Conservation (phyloP, 2,329 filamentous ascomycete genomes). For the Aspergillus brunneoviolaceus region DNA sequence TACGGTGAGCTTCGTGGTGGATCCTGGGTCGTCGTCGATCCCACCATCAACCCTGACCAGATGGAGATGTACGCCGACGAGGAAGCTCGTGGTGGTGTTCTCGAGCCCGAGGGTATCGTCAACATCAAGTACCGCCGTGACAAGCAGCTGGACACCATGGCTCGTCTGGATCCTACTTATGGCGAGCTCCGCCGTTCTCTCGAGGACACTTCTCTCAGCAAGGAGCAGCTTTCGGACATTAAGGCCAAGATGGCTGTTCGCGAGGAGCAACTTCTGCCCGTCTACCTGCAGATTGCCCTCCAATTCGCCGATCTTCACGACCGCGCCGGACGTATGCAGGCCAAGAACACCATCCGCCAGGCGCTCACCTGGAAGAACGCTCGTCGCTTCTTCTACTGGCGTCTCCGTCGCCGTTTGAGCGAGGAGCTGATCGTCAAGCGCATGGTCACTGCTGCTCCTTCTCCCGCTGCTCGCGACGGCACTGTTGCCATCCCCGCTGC, state of each 20-base stretch:
- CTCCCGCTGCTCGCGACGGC: constrained; percentile 37
- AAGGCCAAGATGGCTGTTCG: constrained; percentile 81
- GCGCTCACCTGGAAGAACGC: constrained; percentile 82
- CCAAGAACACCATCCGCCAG: constrained; percentile 89
- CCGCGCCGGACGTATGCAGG: constrained; percentile 94
- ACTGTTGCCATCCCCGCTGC: constrained; percentile 45
- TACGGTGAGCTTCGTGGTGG: constrained; percentile 96
- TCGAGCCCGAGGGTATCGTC: constrained; percentile 97
- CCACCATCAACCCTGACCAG: constrained; percentile 90
- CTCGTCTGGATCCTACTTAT: constrained; percentile 83
- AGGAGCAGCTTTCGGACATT: constrained; percentile 73
- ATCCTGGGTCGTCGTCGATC: constrained; percentile 98
- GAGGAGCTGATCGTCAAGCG: constrained; percentile 96
- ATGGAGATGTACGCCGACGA: constrained; percentile 99
- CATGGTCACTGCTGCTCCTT: constrained; percentile 57
- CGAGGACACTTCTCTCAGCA: constrained; percentile 63
- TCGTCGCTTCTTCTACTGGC: constrained; percentile 99
- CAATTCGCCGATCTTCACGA: constrained; percentile 98
- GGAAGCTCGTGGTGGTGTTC: constrained; percentile 91
- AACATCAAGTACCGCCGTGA: constrained; percentile 98
- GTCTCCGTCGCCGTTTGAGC: constrained; percentile 90
- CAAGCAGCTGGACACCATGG: constrained; percentile 96
- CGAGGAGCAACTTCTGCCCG: constrained; percentile 84
- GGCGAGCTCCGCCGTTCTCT: constrained; percentile 79
- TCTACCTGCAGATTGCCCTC: constrained; percentile 92